Evolutionary conservation across 306 rosid genomes (phyloP), one percentile per base, ranked within the genome.

Genomic region (Vigna mungo): DNA sequence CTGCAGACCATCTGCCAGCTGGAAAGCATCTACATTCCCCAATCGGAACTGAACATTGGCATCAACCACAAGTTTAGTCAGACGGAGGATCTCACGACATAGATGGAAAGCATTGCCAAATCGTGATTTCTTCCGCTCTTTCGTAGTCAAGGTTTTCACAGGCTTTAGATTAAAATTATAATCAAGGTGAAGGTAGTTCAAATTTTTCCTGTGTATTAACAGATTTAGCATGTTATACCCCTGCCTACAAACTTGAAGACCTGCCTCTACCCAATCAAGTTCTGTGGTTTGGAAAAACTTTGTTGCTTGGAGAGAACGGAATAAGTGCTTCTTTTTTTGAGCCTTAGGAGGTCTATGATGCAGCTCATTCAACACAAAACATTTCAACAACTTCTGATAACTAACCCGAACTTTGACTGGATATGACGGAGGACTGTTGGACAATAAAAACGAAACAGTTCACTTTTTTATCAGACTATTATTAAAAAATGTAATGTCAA

Each of bases 301-400:
- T 23, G 99, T 95, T 75, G 97, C 97, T 87, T 95, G 99, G 44
- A 95, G 97, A 51, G 99, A 95, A 36, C 94, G 85, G 65, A 95
- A 95, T 54, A 95, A 82, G 76, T 95, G 99, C 86, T 95, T 95
- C 90, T 95, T 95, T 82, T 95, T 92, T 63, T 95, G 97, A 30
- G 99, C 99, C 86, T 95, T 95, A 16, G 99, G 99, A 53, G 97
- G 99, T 68, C 99, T 92, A 79, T 95, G 99, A 85, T 95, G 99
- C 83, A 95, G 86, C 87, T 95, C 99, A 53, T 95, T 95, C 90
- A 95, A 78, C 79, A 95, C 99, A 85, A 92, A 95, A 82, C 99
- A 95, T 77, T 95, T 95, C 79, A 95, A 85, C 80, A 95, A 80
- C 53, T 95, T 95, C 66, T 95, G 99, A 81, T 95, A 95, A 80